A percentile compares a stretch with the other conserved stretches of the same genome.
Evolutionary conservation across 2,329 filamentous ascomycete species (phyloP).

Genomic region (Xylariaceae sp.): DNA sequence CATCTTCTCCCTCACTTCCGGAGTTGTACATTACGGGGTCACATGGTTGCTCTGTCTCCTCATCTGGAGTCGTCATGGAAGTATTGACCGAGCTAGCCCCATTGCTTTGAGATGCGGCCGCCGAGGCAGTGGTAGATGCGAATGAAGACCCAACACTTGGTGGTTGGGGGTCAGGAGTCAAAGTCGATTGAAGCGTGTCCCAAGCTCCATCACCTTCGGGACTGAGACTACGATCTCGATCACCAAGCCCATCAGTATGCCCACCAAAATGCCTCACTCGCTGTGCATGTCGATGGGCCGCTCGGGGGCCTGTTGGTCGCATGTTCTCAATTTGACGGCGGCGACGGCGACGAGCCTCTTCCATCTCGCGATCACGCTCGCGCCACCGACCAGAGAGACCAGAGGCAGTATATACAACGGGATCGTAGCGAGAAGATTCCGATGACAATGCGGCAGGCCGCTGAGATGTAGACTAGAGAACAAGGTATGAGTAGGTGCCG

Average conservation of each 20-base stretch:
- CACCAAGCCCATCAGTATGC: conserved; percentile 75
- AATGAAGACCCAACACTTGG: conserved; percentile 86
- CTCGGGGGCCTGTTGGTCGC: background rate
- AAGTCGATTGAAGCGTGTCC: conserved; percentile 80
- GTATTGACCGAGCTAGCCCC: conserved; percentile 53
- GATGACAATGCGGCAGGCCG: background rate
- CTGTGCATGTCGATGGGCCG: background rate
- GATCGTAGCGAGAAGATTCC: background rate
- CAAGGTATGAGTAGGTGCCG: background rate
- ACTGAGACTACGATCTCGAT: conserved; percentile 83
- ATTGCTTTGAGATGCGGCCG: conserved; percentile 49
- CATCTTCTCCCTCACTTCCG: conserved; percentile 59
- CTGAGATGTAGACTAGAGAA: background rate
- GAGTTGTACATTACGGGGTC: conserved; percentile 62
- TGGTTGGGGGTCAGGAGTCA: conserved; percentile 80
- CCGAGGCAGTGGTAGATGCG: conserved; percentile 65
- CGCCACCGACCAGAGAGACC: conserved; percentile 1
- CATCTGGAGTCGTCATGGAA: conserved; percentile 51
- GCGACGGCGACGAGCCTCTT: conserved; percentile 5
- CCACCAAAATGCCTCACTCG: conserved; percentile 15
- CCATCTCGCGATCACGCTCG: background rate
- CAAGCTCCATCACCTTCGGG: conserved; percentile 71
- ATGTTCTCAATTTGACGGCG: background rate
- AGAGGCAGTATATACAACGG: background rate
- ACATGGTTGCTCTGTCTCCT: conserved; percentile 51